phyloP scores from a whole-genome alignment of 2,329 filamentous ascomycete genomes.

The Neophaeococcomyces aloes region DNA sequence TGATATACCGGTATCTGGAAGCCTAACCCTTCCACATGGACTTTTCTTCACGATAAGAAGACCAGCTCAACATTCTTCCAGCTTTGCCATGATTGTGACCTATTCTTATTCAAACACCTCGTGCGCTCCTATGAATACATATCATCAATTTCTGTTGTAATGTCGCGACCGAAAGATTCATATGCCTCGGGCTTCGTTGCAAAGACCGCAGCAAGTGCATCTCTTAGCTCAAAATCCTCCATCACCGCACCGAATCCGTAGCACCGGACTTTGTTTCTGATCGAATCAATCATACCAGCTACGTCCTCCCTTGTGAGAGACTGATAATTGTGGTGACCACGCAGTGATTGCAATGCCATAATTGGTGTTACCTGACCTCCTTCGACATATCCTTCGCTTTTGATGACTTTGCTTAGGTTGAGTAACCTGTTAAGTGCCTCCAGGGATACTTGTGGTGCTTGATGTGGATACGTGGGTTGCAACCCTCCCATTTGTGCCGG shows the following conservation, averaged over 20 bases:
- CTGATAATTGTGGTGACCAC: constrained; percentile 57
- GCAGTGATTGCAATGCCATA: constrained; percentile 82
- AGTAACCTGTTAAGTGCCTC: constrained; percentile 66
- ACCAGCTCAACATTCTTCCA: background rate
- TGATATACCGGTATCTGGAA: too few relatives aligned
- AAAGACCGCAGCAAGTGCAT: constrained; percentile 64
- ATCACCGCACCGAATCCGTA: constrained; percentile 71
- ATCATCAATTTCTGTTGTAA: constrained; percentile 19
- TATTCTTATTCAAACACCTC: background rate
- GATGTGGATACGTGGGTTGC: constrained; percentile 49
- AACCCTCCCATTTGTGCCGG: constrained; percentile 27
- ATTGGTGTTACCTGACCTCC: constrained; percentile 64
- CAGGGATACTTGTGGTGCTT: constrained; percentile 61
- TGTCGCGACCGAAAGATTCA: constrained; percentile 16
- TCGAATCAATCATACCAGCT: constrained; percentile 57
- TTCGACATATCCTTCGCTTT: constrained; percentile 62
- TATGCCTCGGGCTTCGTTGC: constrained; percentile 40
- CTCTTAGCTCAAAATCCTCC: constrained; percentile 55
- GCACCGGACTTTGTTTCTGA: constrained; percentile 73
- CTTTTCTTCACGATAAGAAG: too few relatives aligned
- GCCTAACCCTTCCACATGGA: too few relatives aligned
- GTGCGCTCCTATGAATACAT: constrained; percentile 13
- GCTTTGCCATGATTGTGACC: background rate
- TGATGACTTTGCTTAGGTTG: constrained; percentile 70
- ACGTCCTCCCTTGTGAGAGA: constrained; percentile 61